Base-by-base conservation (phyloP, 805 yeast species). In the Isabelozyma pseudorhagii region DNA sequence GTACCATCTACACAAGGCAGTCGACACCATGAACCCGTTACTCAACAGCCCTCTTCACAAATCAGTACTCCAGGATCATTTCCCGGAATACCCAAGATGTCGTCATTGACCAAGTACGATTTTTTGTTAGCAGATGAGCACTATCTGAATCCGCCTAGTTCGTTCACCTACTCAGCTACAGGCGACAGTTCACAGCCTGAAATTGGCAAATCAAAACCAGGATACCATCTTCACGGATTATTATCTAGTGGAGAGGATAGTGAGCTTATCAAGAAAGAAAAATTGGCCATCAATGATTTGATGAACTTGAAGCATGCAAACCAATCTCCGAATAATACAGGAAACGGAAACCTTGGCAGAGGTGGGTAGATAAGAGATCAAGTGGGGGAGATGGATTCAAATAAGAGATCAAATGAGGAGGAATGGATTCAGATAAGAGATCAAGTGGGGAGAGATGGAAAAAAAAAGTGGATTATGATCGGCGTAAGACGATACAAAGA, bases 231-330 rank as follows among this genome's bases (percentile, higher is more conserved):
- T 10, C 36, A 31, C 36, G 36, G 36, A 13, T 31, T 40, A 18
- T 13, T 25, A 4, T 10, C 15, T 28, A 40, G 29, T 9, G 9
- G 10, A 11, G 42, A 18, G 28, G 53, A 57, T 28, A 60, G 61
- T 5, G 69, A 67, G 14, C 44, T 66, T 42, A 43, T 60, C 3
- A 64, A 61, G 38, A 62, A 68, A 46, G 74, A 69, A 49, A 64
- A 63, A 46, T 50, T 62, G 46, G 72, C 62, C 1, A 61, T 64
- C 10, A 62, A 63, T 50, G 70, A 66, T 54, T 56, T 66, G 38
- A 55, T 64, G 56, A 60, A 57, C 43, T 43, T 64, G 46, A 59
- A 60, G 45, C 56, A 55, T 39, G 59, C 58, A 3, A 31, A 31
- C 36, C 3, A 49, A 49, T 31, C 49, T 31, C 36, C 36, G n/a